Evolutionary conservation across 257 asterid species (phyloP).

Genomic region (Forsythia viridissima): DNA sequence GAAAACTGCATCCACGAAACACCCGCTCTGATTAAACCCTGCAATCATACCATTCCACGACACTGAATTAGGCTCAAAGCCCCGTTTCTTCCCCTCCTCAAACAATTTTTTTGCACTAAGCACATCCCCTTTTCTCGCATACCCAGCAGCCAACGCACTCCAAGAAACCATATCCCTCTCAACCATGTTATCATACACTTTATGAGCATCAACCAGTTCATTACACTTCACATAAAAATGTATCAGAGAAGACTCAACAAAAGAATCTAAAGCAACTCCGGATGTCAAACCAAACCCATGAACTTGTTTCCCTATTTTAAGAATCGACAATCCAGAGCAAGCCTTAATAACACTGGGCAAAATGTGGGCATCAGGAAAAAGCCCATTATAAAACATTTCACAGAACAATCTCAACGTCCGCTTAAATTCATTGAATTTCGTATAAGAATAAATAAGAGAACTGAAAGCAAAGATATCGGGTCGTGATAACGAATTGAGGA

Average conservation of each 20-base stretch:
- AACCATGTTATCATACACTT: constrained; percentile 52
- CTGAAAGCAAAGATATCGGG: constrained; percentile 55
- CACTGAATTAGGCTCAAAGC: constrained; percentile 64
- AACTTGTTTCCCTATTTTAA: constrained; percentile 58
- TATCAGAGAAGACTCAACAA: constrained; percentile 67
- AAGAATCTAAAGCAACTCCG: constrained; percentile 59
- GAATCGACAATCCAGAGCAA: constrained; percentile 56
- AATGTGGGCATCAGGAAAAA: constrained; percentile 66
- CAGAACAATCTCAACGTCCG: constrained; percentile 47
- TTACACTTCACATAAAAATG: constrained; percentile 71
- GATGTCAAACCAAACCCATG: constrained; percentile 70
- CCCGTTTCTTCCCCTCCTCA: constrained; percentile 37
- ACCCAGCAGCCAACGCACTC: constrained; percentile 81
- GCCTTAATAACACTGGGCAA: constrained; percentile 72
- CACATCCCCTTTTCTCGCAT: constrained; percentile 77
- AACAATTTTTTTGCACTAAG: constrained; percentile 50
- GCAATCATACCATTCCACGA: constrained; percentile 95
- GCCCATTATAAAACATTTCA: constrained; percentile 34
- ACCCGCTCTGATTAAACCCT: constrained; percentile 86
- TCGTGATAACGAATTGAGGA: constrained; percentile 37
- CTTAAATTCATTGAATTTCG: constrained; percentile 49
- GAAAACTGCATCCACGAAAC: constrained; percentile 54
- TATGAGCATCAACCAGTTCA: constrained; percentile 49
- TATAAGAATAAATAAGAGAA: constrained; percentile 59
- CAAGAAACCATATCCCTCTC: constrained; percentile 63